phyloP scores from a whole-genome alignment of 2,329 filamentous ascomycete genomes.

The Cladosporium sp. region DNA sequence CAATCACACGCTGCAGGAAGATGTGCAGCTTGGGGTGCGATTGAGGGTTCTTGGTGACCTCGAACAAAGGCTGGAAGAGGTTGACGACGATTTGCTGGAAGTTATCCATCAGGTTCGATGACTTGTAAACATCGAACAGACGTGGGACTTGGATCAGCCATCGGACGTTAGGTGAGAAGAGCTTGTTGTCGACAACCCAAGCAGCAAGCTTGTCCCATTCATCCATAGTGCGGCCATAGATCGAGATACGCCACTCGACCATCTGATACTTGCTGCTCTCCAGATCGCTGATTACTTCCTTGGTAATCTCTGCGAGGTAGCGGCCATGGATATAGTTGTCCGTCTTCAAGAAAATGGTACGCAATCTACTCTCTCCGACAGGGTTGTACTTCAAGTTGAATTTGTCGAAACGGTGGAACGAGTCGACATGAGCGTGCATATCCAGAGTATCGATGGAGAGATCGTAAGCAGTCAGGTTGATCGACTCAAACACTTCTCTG shows the following conservation, averaged over 20 bases:
- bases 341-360: constrained; percentile 98
- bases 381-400: constrained; percentile 99
- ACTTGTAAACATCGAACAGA: constrained; percentile 94
- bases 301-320: constrained; percentile 95
- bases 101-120: constrained; percentile 78
- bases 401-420: constrained; percentile 98
- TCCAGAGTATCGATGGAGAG: constrained; percentile 97
- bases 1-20: constrained; percentile 92
- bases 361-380: constrained; percentile 87
- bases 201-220: constrained; percentile 98
- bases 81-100: constrained; percentile 91
- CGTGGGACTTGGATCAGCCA: constrained; percentile 97
- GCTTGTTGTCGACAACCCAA: constrained; percentile 97
- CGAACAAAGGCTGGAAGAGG: constrained; percentile 89
- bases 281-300: constrained; percentile 94
- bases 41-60: constrained; percentile 83
- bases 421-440: constrained; percentile 98
- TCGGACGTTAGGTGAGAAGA: constrained; percentile 95
- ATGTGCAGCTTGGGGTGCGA: constrained; percentile 91
- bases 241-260: constrained; percentile 98
- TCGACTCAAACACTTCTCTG: constrained; percentile 92
- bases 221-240: constrained; percentile 87
- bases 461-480: constrained; percentile 96
- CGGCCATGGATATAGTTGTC: constrained; percentile 96
- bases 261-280: constrained; percentile 99